Conservation (phyloP, 2,329 filamentous ascomycete genomes). For the Botrytis hyacinthi region DNA sequence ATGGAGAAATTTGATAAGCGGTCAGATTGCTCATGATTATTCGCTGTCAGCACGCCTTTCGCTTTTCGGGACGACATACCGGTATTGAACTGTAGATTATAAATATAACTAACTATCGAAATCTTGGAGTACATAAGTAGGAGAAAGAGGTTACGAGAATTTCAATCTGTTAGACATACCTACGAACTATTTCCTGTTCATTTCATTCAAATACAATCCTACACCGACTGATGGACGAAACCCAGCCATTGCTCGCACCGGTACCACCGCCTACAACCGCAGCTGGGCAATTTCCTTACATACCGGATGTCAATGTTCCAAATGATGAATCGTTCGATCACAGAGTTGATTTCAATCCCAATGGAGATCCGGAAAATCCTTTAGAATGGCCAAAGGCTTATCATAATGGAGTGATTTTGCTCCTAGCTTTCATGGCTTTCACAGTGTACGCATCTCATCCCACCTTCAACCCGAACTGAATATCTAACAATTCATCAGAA, state of each 20-base stretch:
- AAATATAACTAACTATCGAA: background rate
- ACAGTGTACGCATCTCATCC: slow-evolving; percentile 47
- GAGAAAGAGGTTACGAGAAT: too few relatives aligned
- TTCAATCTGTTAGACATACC: background rate
- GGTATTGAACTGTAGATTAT: background rate
- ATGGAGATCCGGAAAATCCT: slow-evolving; percentile 51
- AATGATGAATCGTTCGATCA: slow-evolving; percentile 15
- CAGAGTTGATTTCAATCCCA: slow-evolving; percentile 47
- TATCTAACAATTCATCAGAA: slow-evolving; percentile 41
- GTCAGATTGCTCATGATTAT: background rate
- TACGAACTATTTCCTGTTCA: background rate
- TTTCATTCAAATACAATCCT: background rate
- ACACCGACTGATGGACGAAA: slow-evolving; percentile 41
- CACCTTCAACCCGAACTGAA: background rate
- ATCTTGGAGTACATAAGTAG: background rate
- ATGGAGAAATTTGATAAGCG: slow-evolving; percentile 3
- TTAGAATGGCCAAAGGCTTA: slow-evolving; percentile 51
- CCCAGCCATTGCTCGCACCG: slow-evolving; percentile 27
- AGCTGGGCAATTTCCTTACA: slow-evolving; percentile 4
- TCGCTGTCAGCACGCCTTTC: background rate
- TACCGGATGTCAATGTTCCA: background rate
- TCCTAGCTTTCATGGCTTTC: slow-evolving; percentile 55
- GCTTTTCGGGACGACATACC: background rate
- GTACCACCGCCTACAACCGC: background rate
- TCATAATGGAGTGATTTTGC: slow-evolving; percentile 53